phyloP scores from a whole-genome alignment of 1,284 basidiomycete species.

The Leucocoprinus gongylophorus region DNA sequence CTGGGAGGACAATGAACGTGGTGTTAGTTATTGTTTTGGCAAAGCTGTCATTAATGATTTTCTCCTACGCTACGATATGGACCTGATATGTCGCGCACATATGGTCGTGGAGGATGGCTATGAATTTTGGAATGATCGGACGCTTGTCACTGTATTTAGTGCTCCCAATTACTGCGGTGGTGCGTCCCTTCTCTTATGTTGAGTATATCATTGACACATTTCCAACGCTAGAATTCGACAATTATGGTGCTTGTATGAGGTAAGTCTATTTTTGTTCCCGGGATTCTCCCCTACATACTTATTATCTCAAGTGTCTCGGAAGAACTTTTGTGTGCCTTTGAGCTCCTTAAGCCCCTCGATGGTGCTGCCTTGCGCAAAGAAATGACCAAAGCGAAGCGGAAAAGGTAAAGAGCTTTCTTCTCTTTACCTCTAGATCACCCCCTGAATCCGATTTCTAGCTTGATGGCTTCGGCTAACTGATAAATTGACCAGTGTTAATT shows the following conservation, averaged over 20 bases:
- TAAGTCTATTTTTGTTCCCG: constrained; percentile 23
- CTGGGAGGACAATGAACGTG: constrained; percentile 99
- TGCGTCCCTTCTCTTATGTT: constrained; percentile 36
- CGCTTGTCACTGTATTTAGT: constrained; percentile 97
- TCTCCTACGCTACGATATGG: constrained; percentile 92
- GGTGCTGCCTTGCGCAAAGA: constrained; percentile 95
- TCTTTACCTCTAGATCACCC: constrained; percentile 1
- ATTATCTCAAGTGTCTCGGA: constrained; percentile 75
- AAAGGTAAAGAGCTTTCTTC: constrained; percentile 55
- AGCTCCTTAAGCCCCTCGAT: constrained; percentile 94
- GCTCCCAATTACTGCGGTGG: constrained; percentile 98
- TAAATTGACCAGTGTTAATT: not conserved
- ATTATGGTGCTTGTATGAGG: constrained; percentile 96
- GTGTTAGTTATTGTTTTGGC: constrained; percentile 99
- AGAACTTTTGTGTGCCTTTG: constrained; percentile 96
- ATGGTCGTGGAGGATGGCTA: constrained; percentile 99
- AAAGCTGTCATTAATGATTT: constrained; percentile 98
- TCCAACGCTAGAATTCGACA: constrained; percentile 75
- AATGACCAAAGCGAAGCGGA: constrained; percentile 98
- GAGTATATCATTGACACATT: constrained; percentile 13
- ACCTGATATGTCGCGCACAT: constrained; percentile 98
- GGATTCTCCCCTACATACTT: constrained; percentile 10
- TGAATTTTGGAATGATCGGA: constrained; percentile 99
- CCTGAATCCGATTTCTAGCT: constrained; percentile 16
- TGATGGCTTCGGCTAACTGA: constrained; percentile 33